Percentiles rank a stretch among this genome's conserved stretches.
These are phyloP conservation scores for Cercospora canescens DNA, from an alignment of 2,329 filamentous ascomycete species.

Conservation along the genomic window DNA sequence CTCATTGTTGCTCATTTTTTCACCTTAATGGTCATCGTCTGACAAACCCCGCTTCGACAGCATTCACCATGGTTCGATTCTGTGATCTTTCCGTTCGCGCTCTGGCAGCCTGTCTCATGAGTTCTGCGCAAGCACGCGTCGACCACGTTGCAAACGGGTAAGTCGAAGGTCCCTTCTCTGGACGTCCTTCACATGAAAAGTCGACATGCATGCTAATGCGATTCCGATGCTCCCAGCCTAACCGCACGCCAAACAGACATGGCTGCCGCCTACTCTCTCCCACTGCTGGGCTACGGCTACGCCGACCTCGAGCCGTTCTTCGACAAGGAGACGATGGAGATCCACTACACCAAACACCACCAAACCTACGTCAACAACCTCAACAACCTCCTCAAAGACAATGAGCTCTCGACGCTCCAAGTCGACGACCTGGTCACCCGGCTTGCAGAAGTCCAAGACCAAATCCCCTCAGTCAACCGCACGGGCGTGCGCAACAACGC, in stretches of 20 bases:
- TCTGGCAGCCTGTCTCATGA: conserved; percentile 29
- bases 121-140: conserved; percentile 29
- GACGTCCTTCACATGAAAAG: not conserved
- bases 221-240: conserved; percentile 13
- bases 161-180: not conserved
- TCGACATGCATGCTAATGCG: not conserved
- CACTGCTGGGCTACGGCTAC: conserved; percentile 33
- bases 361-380: conserved; percentile 76
- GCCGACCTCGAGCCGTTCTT: conserved; percentile 73
- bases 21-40: conserved; percentile 23
- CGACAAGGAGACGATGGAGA: conserved; percentile 76
- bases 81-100: conserved; percentile 30
- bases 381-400: conserved; percentile 64
- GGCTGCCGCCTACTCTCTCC: conserved; percentile 32
- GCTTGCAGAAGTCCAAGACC: conserved; percentile 55
- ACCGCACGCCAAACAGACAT: conserved; percentile 15
- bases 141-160: conserved; percentile 14
- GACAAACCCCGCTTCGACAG: conserved; percentile 9
- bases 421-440: conserved; percentile 48
- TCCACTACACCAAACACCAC: conserved; percentile 79
- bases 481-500: conserved; percentile 81
- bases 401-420: conserved; percentile 51
- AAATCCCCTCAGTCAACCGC: conserved; percentile 66
- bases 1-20: conserved; percentile 24
- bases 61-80: conserved; percentile 25